Evolutionary conservation across 129 eudicot genomes (phyloP), one percentile per base, ranked within the genome.

Genomic region (Tagetes patula): DNA sequence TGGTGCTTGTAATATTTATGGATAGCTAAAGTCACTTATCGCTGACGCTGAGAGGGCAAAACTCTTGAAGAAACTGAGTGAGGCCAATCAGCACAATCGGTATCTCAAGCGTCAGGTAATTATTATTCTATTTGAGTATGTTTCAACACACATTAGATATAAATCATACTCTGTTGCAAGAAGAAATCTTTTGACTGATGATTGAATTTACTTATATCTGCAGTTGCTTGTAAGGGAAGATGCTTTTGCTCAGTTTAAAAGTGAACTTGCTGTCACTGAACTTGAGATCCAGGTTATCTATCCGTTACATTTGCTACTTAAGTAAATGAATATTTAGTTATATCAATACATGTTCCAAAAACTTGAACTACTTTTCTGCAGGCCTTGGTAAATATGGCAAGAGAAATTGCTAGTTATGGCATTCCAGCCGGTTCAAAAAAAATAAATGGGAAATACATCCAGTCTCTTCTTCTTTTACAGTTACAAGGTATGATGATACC

Each of bases 71-170:
- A 94, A 94, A 63, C 80, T 94, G 63, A 94, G 98, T 78, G 98
- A 94, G 78, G 97, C 98, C 70, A 94, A 90, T 86, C 96, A 83
- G 69, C 93, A 88, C 13, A 94, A 94, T 61, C 87, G 97, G 63
- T 86, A 84, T 59, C 88, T 94, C 72, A 94, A 94, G 69, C 87
- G 98, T 42, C 92, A 94, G 97, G 98, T 94, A 56, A 13, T 30
- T 63, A 2, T 50, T 34, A 47, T 20, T 1, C 30, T n/a, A 14
- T 43, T 67, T 58, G 42, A 48, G 14, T 77, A 70, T 77, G 36
- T 12, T 63, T 63, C 13, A 37, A 42, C 47, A 48, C 14, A 66
- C 63, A 36, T 8, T 61, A 36, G 37, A 31, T 65, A 14, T 40
- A 12, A n/a, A 50, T 40, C 37, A 27, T 39, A 70, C 47, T 48